Conservation (phyloP, 140 eudicot species). For the Anethum foeniculum region DNA sequence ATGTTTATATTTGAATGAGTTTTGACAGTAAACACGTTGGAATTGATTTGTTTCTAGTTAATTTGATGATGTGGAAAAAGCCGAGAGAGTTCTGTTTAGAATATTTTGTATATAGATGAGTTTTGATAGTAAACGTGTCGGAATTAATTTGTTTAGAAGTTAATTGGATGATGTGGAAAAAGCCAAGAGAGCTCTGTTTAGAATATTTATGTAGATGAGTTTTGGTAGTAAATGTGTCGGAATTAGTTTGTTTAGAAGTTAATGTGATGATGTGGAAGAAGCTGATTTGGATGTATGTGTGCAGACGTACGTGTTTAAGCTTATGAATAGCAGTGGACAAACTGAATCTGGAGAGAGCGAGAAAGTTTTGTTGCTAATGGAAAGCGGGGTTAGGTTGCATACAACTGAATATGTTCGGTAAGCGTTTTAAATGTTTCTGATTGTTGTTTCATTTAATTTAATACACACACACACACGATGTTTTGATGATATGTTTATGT, state of each 20-base stretch:
- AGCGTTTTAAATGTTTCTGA: background rate
- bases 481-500: constrained; percentile 23
- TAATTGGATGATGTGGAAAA: background rate
- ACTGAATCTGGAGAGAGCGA: constrained; percentile 99
- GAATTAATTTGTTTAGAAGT: background rate
- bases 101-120: background rate
- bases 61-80: background rate
- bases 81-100: background rate
- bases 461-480: too few relatives aligned
- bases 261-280: background rate
- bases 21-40: too few relatives aligned
- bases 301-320: constrained; percentile 93
- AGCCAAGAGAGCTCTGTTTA: background rate
- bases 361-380: constrained; percentile 93
- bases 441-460: background rate
- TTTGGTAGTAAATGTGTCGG: background rate
- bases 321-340: constrained; percentile 93
- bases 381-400: constrained; percentile 91
- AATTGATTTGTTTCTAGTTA: background rate
- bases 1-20: too few relatives aligned
- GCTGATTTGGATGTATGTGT: constrained; percentile 9
- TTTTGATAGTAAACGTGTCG: background rate
- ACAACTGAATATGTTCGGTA: constrained; percentile 85
- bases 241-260: constrained; percentile 3
- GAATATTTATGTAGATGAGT: background rate